Evolutionary conservation across 768 basidiomycete genomes (phyloP).

Genomic region (Boletus edulis): DNA sequence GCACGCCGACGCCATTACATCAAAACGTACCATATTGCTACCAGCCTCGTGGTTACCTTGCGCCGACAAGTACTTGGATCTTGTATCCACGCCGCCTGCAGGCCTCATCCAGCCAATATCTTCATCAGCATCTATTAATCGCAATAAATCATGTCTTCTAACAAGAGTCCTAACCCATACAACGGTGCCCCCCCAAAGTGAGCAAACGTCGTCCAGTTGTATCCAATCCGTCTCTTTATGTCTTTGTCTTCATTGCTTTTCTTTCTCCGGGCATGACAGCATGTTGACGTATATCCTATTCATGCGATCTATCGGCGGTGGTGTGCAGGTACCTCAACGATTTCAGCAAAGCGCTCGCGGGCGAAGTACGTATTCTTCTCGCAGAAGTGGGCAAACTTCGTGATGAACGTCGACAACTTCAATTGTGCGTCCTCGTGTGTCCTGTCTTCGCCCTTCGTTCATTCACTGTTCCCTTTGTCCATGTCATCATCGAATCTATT

Average conservation of each 20-base stretch:
- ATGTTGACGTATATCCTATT: slow-evolving; percentile 5
- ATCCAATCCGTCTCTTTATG: background rate
- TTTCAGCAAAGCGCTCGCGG: slow-evolving; percentile 60
- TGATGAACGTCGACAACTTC: slow-evolving; percentile 55
- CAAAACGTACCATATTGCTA: slow-evolving; percentile 2
- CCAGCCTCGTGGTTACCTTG: slow-evolving; percentile 19
- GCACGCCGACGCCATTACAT: background rate
- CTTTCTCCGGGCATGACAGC: background rate
- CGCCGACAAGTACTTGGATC: background rate
- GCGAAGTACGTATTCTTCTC: slow-evolving; percentile 60
- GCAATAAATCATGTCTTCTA: slow-evolving; percentile 29
- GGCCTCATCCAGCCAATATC: background rate
- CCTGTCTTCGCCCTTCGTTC: background rate
- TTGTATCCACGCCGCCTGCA: slow-evolving; percentile 3
- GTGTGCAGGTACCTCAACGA: slow-evolving; percentile 50
- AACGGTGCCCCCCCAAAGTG: slow-evolving; percentile 35
- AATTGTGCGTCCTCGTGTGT: slow-evolving; percentile 41
- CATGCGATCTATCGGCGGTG: background rate
- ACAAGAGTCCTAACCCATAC: slow-evolving; percentile 30
- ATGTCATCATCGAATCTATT: too few relatives aligned
- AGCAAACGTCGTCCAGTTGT: slow-evolving; percentile 11
- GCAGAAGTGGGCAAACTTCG: slow-evolving; percentile 60
- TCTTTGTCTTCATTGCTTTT: background rate
- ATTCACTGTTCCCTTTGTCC: background rate
- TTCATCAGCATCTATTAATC: slow-evolving; percentile 7